Base-by-base conservation (phyloP, 2,329 filamentous ascomycete species). In the Alternaria gansuensis region DNA sequence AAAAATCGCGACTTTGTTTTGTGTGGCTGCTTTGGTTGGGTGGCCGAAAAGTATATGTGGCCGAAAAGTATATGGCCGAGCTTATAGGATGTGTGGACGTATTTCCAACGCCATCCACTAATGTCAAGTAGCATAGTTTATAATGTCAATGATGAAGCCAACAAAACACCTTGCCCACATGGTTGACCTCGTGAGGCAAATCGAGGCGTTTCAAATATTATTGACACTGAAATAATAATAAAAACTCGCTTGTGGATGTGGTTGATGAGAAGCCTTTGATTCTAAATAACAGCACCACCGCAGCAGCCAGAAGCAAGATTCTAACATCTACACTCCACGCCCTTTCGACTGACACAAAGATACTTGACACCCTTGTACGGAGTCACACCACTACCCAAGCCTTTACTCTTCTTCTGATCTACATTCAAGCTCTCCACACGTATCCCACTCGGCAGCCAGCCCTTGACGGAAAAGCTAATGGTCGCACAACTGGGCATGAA, bases 291-390 rank as follows among this genome's bases (percentile, higher is more conserved):
- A 24, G 11, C 11, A 2, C 17, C 4, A 5, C 28, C 1, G 23
- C 52, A 6, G 5, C 29, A 33, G n/a, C 29, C 21, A 7, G 14
- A 29, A 8, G 24, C 17, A 11, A 24, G 14, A 8, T 26, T 45
- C 46, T 55, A 75, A 60, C 73, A 75, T 37, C 74, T 63, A 56
- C 68, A 69, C 60, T 85, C 83, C 4, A 85, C 76, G 0, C 87
- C 87, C 64, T 81, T 81, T 57, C 80, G 78, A 73, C 85, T 87
- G 11, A 88, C 85, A 67, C 93, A 97, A 69, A 99, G 77, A 78
- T 99, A 99, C 80, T 99, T 99, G 66, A 99, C 95, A 1, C 95
- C 95, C 80, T 98, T 99, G 79, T 97, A 98, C 24, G 95, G 95
- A 79, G 93, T 96, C 37, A 98, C 88, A 2, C 90, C 88, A 66